Base-by-base conservation (phyloP, 2,329 filamentous ascomycete species). In the Claviceps fusiformis region DNA sequence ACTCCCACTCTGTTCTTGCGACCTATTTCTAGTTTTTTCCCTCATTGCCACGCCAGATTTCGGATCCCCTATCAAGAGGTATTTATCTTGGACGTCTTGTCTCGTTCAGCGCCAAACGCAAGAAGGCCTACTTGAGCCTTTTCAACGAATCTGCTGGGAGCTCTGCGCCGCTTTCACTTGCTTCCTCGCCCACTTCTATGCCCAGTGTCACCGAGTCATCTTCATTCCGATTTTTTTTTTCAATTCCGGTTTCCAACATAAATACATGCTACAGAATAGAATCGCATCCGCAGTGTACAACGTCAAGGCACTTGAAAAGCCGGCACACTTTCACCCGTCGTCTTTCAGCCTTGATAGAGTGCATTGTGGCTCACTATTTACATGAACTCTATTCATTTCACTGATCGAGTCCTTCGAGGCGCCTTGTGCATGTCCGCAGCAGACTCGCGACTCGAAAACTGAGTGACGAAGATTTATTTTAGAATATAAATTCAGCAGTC, bases 1-100 rank as follows among this genome's bases (percentile, higher is more conserved):
- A 62, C 62, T 64, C 63, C 65, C 67, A 61, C 60, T 62, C 54
- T 52, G 39, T 47, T 33, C 7, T 29, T 27, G 31, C 29, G 24
- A 60, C 62, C 62, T 61, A 58, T 59, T 57, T 61, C 59, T 59
- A 54, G 24, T 58, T 59, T 47, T 52, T 19, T 31, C 35, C 17
- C 27, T 47, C 49, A 47, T 52, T 37, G 37, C 45, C 31, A 37
- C 47, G 27, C 50, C 39, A 10, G 39, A 24, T 7, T 19, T 19
- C 27, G 24, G 19, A 29, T 15, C 10, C 13, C 44, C 7, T 27
- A 13, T 29, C 8, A 7, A 46, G 27, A 46, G 13, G 11, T 1
- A 9, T 17, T 15, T 9, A 46, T 46, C 9, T 46, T 29, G 13
- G 37, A 41, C 37, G 15, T 41, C 15, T 41, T 17, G 37, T 41